phyloP scores from a whole-genome alignment of 257 asterid species.

The Nicotiana undulata region DNA sequence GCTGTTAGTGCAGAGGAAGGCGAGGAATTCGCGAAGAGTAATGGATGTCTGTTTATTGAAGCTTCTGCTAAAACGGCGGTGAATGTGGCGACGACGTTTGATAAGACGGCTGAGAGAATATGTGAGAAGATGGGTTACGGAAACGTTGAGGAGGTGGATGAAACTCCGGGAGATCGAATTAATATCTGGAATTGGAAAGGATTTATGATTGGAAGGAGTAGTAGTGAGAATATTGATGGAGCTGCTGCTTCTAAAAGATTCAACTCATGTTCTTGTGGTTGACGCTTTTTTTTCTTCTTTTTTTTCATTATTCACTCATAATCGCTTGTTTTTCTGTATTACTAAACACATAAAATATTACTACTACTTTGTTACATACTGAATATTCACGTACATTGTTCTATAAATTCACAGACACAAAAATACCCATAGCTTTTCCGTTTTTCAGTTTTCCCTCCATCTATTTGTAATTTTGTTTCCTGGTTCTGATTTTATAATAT shows the following conservation, averaged over 20 bases:
- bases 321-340: too few species aligned
- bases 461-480: background rate
- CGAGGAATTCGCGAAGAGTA: background rate
- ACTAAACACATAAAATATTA: too few species aligned
- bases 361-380: too few species aligned
- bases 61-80: background rate
- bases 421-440: background rate
- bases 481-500: too few species aligned
- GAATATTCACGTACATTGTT: too few species aligned
- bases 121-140: background rate
- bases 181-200: background rate
- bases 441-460: background rate
- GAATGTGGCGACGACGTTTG: background rate
- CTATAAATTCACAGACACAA: too few species aligned
- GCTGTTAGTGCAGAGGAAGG: background rate
- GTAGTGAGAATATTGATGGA: background rate
- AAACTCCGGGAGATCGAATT: background rate
- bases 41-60: background rate
- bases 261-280: background rate
- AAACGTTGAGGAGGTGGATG: background rate
- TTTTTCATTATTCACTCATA: too few species aligned
- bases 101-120: background rate
- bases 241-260: background rate
- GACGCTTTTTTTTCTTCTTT: background rate
- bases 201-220: background rate